phyloP scores from a whole-genome alignment of 192 early-diverging fungal species.

The Coemansia sp. region DNA sequence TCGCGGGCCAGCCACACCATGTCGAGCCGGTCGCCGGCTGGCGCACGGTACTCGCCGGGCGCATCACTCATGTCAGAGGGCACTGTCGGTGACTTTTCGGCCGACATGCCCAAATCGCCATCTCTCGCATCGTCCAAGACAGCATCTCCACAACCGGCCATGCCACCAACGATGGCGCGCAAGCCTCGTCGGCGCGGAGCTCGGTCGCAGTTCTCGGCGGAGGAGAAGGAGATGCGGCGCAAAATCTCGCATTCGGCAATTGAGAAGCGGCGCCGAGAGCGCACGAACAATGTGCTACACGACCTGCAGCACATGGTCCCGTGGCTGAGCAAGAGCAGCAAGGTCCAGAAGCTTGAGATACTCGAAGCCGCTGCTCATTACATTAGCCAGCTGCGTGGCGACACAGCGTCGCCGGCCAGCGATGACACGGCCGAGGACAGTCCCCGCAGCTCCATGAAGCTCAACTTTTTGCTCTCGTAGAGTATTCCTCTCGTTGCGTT shows the following conservation, averaged over 20 bases:
- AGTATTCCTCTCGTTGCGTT: neutral
- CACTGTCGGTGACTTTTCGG: neutral
- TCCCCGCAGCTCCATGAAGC: slow-evolving; percentile 22
- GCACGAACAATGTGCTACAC: slow-evolving; percentile 82
- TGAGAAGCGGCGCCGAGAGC: slow-evolving; percentile 82
- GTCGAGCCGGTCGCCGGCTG: slow-evolving; percentile 5
- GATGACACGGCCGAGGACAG: slow-evolving; percentile 19
- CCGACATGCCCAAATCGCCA: slow-evolving; percentile 19
- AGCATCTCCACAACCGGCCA: slow-evolving; percentile 25
- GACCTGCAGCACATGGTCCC: slow-evolving; percentile 80
- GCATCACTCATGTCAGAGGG: slow-evolving; percentile 13
- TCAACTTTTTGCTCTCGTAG: slow-evolving; percentile 41
- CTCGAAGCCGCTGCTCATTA: slow-evolving; percentile 46
- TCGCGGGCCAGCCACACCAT: neutral
- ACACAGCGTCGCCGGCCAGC: neutral
- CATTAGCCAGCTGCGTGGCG: slow-evolving; percentile 36
- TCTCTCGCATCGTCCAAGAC: slow-evolving; percentile 27
- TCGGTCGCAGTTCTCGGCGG: slow-evolving; percentile 38
- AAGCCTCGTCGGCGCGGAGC: slow-evolving; percentile 29
- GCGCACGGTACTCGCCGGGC: slow-evolving; percentile 29
- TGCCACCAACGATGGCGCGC: slow-evolving; percentile 19
- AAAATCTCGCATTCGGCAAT: slow-evolving; percentile 88
- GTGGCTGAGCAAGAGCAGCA: slow-evolving; percentile 34
- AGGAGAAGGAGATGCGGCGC: slow-evolving; percentile 67
- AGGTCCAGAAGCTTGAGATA: slow-evolving; percentile 55